Conservation (phyloP, 2,329 filamentous ascomycete genomes). For the Parafenestella ontariensis region DNA sequence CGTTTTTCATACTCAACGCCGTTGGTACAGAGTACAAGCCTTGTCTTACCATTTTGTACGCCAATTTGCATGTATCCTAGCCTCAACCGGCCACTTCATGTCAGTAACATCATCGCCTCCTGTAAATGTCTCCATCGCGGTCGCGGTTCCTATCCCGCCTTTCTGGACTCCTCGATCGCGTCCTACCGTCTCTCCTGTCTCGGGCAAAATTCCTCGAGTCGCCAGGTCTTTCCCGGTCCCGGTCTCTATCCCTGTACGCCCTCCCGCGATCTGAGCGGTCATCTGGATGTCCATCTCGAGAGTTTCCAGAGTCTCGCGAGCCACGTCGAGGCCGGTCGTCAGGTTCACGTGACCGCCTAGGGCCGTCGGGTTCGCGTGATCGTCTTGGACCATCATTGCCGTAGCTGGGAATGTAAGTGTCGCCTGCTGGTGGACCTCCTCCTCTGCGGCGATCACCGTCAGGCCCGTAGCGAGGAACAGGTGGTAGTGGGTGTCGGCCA, state of each 20-base stretch:
- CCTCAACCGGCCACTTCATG: background rate
- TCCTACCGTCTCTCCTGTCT: conserved; percentile 40
- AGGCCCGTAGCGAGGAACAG: conserved; percentile 42
- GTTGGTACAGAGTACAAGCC: background rate
- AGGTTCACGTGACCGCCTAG: conserved; percentile 42
- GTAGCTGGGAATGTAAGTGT: conserved; percentile 57
- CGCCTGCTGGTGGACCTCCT: conserved; percentile 36
- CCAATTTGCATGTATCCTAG: background rate
- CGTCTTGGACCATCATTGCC: conserved; percentile 36
- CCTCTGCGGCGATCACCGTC: conserved; percentile 32
- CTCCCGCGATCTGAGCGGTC: conserved; percentile 39
- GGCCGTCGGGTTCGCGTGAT: conserved; percentile 41
- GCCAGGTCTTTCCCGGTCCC: conserved; percentile 31
- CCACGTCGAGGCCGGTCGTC: conserved; percentile 44
- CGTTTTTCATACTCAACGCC: background rate
- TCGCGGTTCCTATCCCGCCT: conserved; percentile 36
- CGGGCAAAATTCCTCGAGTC: conserved; percentile 35
- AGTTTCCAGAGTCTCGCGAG: conserved; percentile 45
- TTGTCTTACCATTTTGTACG: background rate
- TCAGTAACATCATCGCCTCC: conserved; percentile 16
- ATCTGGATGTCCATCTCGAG: conserved; percentile 38
- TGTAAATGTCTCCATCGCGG: conserved; percentile 40
- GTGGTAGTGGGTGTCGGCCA: conserved; percentile 44
- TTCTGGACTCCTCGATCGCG: conserved; percentile 46
- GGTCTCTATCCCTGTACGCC: conserved; percentile 22